Conservation (phyloP, 1,139 yeast species). For the Candida labiduridarum region DNA sequence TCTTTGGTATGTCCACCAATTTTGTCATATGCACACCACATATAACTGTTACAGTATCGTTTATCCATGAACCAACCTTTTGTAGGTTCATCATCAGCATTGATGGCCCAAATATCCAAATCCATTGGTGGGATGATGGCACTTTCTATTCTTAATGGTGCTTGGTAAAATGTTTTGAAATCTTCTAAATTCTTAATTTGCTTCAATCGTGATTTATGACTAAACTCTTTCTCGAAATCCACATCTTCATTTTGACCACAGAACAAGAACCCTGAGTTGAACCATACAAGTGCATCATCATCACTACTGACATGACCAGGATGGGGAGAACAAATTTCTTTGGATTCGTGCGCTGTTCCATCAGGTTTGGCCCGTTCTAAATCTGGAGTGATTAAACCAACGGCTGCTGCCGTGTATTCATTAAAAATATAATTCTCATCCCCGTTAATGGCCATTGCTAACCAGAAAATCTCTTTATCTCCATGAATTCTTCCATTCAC, state of each 20-base stretch:
- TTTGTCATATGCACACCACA: slow-evolving; percentile 49
- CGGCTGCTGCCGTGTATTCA: slow-evolving; percentile 50
- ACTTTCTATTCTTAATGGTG: slow-evolving; percentile 24
- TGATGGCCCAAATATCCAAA: slow-evolving; percentile 19
- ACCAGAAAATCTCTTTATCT: slow-evolving; percentile 69
- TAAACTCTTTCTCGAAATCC: slow-evolving; percentile 26
- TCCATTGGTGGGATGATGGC: slow-evolving; percentile 38
- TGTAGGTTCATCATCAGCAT: slow-evolving; percentile 33
- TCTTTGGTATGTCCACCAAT: slow-evolving; percentile 36
- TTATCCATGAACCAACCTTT: slow-evolving; percentile 36
- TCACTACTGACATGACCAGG: slow-evolving; percentile 41
- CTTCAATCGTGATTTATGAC: slow-evolving; percentile 23
- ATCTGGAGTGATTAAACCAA: slow-evolving; percentile 46
- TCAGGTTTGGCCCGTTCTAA: slow-evolving; percentile 28
- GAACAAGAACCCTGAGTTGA: slow-evolving; percentile 32
- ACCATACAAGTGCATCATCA: slow-evolving; percentile 35
- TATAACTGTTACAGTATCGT: slow-evolving; percentile 43
- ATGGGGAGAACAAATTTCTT: slow-evolving; percentile 40
- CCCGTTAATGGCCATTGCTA: slow-evolving; percentile 57
- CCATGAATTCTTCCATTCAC: slow-evolving; percentile 51
- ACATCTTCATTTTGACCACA: slow-evolving; percentile 16
- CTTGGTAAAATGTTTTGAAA: slow-evolving; percentile 30
- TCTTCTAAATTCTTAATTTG: slow-evolving; percentile 21
- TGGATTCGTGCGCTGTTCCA: slow-evolving; percentile 24
- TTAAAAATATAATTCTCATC: slow-evolving; percentile 53